These are phyloP conservation scores for Smithsoniella earleae DNA, from an alignment of 163 green algal species.

Conservation along the genomic window DNA sequence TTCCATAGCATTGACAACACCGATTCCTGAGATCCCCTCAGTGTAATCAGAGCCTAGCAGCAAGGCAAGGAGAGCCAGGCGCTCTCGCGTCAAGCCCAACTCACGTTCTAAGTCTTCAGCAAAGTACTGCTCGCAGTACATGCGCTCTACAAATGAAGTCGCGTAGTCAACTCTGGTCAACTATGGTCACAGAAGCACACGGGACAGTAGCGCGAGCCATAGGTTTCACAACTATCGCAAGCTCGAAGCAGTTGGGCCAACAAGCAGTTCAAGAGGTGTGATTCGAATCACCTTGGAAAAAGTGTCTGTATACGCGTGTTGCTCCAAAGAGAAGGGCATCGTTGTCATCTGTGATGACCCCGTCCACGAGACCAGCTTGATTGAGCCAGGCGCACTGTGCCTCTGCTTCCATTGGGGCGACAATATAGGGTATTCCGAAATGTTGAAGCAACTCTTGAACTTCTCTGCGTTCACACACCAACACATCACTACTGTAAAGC, in stretches of 20 bases:
- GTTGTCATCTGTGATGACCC: conserved; percentile 85
- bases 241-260: too few species aligned
- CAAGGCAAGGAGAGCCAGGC: conserved; percentile 74
- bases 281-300: conserved; percentile 47
- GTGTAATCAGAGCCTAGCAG: conserved; percentile 95
- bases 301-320: conserved; percentile 67
- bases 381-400: conserved; percentile 94
- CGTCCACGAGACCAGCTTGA: conserved; percentile 71
- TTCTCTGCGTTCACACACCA: not conserved
- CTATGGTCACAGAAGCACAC: too few species aligned
- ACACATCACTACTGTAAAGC: too few species aligned
- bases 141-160: conserved; percentile 56
- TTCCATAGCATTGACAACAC: conserved; percentile 95
- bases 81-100: conserved; percentile 64
- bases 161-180: too few species aligned
- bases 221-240: too few species aligned
- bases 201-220: too few species aligned
- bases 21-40: conserved; percentile 62
- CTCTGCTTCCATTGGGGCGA: conserved; percentile 86
- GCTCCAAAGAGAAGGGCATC: conserved; percentile 88
- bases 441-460: conserved; percentile 58
- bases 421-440: conserved; percentile 94
- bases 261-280: too few species aligned
- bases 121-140: conserved; percentile 92
- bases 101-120: conserved; percentile 64